Base-by-base conservation (phyloP, 306 rosid species). In the Quercus berberidifolia region DNA sequence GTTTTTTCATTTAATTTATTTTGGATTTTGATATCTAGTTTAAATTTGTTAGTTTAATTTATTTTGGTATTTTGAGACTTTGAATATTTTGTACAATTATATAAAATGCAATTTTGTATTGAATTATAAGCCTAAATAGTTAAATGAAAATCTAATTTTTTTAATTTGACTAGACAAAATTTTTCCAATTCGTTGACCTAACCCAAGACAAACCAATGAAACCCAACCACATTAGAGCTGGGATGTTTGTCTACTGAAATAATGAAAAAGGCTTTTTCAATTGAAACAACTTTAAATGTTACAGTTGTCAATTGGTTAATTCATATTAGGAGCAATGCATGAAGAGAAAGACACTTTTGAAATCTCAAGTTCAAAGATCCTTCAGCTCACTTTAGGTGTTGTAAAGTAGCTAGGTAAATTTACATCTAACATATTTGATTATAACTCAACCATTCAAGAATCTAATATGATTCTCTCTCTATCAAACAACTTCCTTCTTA, bases 401-500 rank as follows among this genome's bases (percentile, higher is more conserved):
- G 49, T 41, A 31, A 74, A 35, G 46, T 71, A 52, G 51, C 85
- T 30, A 17, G 74, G 70, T 60, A 54, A 74, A 60, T 73, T 56
- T 20, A 26, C 20, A 38, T 55, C 18, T 30, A 21, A 7, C 46
- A 14, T 5, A 57, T 67, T 28, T 63, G 54, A 63, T 31, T 7
- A 74, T 21, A 80, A 65, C 75, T 63, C 64, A 62, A 33, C 74
- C 5, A 23, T 74, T 74, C 13, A 38, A 56, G 35, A 70, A 26
- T 65, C 76, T 62, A 65, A 20, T 17, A 3, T 18, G 6, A 58
- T 33, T 28, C n/a, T 51, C 46, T 63, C 76, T 74, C 59, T 68
- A 84, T 78, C 79, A 60, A 92, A 88, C 57, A 89, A 43, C 33
- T 64, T 83, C 57, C 85, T 86, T 78, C 91, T 88, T 77, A 90